Base-by-base conservation (phyloP, 2,329 filamentous ascomycete genomes). In the Bipolaris cookei region DNA sequence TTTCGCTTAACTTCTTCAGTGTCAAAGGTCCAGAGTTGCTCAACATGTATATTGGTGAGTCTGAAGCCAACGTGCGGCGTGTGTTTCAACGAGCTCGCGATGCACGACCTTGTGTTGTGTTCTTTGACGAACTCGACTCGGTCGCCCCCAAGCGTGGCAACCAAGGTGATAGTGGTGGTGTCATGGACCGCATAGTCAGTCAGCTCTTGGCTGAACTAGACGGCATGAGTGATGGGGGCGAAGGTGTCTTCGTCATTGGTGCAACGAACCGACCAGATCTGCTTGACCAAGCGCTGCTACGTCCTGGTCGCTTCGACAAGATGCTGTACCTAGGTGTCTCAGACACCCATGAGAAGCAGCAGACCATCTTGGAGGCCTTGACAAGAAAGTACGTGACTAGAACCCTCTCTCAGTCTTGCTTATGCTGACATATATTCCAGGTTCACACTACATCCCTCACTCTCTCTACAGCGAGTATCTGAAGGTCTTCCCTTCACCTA, bases 311-410 rank as follows among this genome's bases (percentile, higher is more conserved):
- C 58, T 98, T 99, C 76, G 95, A 99, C 75, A 98, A 98, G 82
- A 96, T 98, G 93, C 85, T 99, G 28, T 99, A 98, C 72, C 83
- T 99, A 11, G 95, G 95, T 34, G 92, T 99, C 7, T 96, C 92
- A 6, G 95, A 99, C 77, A 97, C 93, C 3, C 94, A 98, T 70
- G 91, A 96, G 16, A 98, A 98, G 81, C 95, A 99, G 78, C 86
- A 91, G 61, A 97, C 88, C 20, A 98, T 99, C 63, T 80, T 99
- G 72, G 92, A 98, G 76, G 95, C 95, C 1, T 80, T 99, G 72
- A 98, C 95, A 1, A 85, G 95, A 70, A 99, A 98, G 90, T 93
- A 83, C 70, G 89, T 85, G 35, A 41, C n/a, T 14, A 3, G 11
- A n/a, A 18, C 37, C n/a, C 8, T 35, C 13, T 44, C 13, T 10